Evolutionary conservation across 768 basidiomycete genomes (phyloP), one percentile per base, ranked within the genome.

Genomic region (Mycena polygramma): DNA sequence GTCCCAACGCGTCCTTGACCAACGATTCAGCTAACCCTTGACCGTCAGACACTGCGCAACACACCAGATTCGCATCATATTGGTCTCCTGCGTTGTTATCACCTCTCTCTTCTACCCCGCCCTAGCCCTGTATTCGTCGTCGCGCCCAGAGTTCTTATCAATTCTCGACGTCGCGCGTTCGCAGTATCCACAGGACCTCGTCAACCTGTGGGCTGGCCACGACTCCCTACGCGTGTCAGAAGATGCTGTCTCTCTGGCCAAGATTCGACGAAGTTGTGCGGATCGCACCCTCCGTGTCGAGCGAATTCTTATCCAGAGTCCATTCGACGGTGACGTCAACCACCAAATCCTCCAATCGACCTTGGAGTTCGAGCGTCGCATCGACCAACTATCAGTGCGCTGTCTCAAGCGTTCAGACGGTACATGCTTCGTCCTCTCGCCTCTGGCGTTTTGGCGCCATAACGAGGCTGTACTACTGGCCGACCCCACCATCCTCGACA

Each of bases 61-160:
- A 2, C 94, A 96, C 80, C 95, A 96, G 80, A 94, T 94, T 64
- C 90, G 94, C 62, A 90, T 96, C 57, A 94, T 97, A 78, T 87
- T 97, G 73, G 91, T 95, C 70, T 96, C 93, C 24, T 89, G 92
- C 59, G 88, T 95, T 67, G 94, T 96, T 72, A 96, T 96, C 77
- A 93, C 94, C 64, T 92, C 92, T 20, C 88, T 97, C 64, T 93
- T 95, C 77, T 96, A 95, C 74, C 95, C 95, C n/a, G 95, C 95
- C 22, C 87, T 97, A 59, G 90, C 93, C 58, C 87, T 94, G 66
- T 95, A 96, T 78, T 90, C 90, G 26, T 91, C 93, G 1, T 90
- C 93, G 0, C 88, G 90, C 67, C 88, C 89, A 0, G 88, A 88
- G 79, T 92, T 85, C 59, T 86, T 85, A 74, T 89, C 85, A 70